Evolutionary conservation across 2,329 filamentous ascomycete species (phyloP).

Genomic region (Fusarium sp.): DNA sequence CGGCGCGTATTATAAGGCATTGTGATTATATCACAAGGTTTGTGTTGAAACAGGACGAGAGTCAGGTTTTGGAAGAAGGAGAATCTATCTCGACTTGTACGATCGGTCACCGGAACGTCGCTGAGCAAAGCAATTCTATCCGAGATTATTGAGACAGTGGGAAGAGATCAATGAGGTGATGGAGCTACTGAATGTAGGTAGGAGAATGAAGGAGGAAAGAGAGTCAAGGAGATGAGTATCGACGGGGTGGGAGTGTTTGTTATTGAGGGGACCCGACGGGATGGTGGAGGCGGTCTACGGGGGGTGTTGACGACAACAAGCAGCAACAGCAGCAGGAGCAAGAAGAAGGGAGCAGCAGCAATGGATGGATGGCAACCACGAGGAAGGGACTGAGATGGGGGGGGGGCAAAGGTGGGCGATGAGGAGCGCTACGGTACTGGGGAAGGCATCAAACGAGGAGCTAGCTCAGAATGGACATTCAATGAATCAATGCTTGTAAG

Average conservation of each 20-base stretch:
- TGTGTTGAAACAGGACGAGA: constrained; percentile 19
- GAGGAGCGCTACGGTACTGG: constrained; percentile 15
- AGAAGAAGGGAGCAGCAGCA: constrained; percentile 35
- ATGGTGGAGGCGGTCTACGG: constrained; percentile 44
- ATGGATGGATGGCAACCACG: constrained; percentile 21
- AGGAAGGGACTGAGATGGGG: constrained; percentile 19
- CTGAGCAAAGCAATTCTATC: constrained; percentile 36
- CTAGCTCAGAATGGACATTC: constrained; percentile 36
- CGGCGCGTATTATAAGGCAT: constrained; percentile 98
- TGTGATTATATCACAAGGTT: constrained; percentile 16
- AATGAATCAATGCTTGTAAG: constrained; percentile 41
- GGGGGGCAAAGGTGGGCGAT: constrained; percentile 36
- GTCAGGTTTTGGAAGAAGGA: constrained; percentile 9
- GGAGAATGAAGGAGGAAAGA: constrained; percentile 22
- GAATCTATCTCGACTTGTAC: constrained; percentile 31
- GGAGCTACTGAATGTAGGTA: constrained; percentile 21
- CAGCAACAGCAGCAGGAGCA: constrained; percentile 11
- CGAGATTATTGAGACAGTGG: constrained; percentile 28
- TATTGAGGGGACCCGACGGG: constrained; percentile 35
- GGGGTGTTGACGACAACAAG: constrained; percentile 37
- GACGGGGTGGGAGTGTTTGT: constrained; percentile 37
- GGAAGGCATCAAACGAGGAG: constrained; percentile 33
- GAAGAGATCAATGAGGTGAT: constrained; percentile 25
- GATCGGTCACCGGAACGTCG: constrained; percentile 26
- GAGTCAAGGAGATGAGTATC: constrained; percentile 24